Evolutionary conservation across 129 eudicot species (phyloP), one percentile per base, ranked within the genome.

Genomic region (Flaveria trinervia): DNA sequence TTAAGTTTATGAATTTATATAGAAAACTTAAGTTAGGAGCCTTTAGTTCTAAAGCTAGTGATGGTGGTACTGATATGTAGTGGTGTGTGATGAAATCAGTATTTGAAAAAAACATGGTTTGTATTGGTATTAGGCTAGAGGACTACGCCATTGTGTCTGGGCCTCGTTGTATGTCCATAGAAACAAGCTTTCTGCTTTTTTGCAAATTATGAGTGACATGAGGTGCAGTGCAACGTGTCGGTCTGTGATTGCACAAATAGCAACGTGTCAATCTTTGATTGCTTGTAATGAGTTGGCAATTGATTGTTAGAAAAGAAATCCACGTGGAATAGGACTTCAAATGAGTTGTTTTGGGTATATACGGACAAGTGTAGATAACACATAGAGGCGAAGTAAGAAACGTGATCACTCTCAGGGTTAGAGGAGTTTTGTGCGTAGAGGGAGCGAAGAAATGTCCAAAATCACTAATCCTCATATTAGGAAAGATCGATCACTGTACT

Each of bases 221-320:
- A n/a, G 18, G 64, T 65, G 79, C 79, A 0, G 36, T 30, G 36
- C 36, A 30, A 30, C 41, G 41, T 36, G 41, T 5, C 41, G 7
- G 7, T 36, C 41, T 36, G 41, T 36, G 41, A 36, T 36, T 36
- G 41, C 41, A 36, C 41, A 36, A 36, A 36, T 36, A 36, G 41
- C 41, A 1, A 75, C 68, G 68, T 77, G 74, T 77, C 67, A 76
- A 17, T 54, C 46, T 54, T 12, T 43, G 36, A 77, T 39, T 77
- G 68, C 52, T 16, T 23, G 71, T 17, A 28, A 43, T 65, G 80
- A 64, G 72, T 55, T 75, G 52, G 72, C 51, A 49, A n/a, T 36
- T n/a, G 33, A 9, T 59, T 23, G 66, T 59, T 22, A 59, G 12
- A 12, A 59, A 23, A 15, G 9, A 16, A 20, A 22, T 59, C 36